Base-by-base conservation (phyloP, 345 rosid genomes). In the Hypericum perforatum region DNA sequence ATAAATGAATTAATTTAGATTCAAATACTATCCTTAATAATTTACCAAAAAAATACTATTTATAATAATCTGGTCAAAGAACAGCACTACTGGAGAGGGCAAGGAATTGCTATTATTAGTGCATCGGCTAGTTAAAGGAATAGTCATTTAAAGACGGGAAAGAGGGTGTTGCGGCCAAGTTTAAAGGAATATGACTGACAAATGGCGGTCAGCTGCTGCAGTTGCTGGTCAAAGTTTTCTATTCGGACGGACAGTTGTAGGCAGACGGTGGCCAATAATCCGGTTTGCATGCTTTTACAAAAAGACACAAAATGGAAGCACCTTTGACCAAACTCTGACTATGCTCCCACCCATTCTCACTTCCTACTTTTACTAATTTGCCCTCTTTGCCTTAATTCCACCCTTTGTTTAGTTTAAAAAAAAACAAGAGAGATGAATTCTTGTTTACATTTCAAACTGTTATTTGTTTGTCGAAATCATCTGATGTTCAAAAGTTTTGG, bases 221-320 rank as follows among this genome's bases (percentile, higher is more conserved):
- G 43, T 49, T 11, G 11, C 42, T 8, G 39, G 37, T 29, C 32
- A 22, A 22, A 22, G 32, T 22, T 22, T 22, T 41, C 8, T 48
- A 49, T 13, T 41, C 12, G 22, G 39, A 63, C 49, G 38, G 44
- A 45, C 29, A 45, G 59, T 22, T 45, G 63, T 52, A 53, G 63
- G 66, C 60, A 56, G 55, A 40, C 57, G 7, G 53, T 1, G 67
- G 63, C 79, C 77, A 67, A 60, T 73, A 70, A 71, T 74, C 75
- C 73, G 56, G 63, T 75, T 74, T 68, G 82, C 82, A 76, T 76
- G 88, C 82, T 68, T 60, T 68, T 73, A 66, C 80, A 61, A 69
- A 70, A 63, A 72, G 67, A 49, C 63, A 67, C 52, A 61, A 53
- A 41, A 29, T 53, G 9, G 16, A 40, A 49, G 38, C n/a, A 46